Evolutionary conservation across 1,139 yeast genomes (phyloP).

Genomic region (Candida sojae): DNA sequence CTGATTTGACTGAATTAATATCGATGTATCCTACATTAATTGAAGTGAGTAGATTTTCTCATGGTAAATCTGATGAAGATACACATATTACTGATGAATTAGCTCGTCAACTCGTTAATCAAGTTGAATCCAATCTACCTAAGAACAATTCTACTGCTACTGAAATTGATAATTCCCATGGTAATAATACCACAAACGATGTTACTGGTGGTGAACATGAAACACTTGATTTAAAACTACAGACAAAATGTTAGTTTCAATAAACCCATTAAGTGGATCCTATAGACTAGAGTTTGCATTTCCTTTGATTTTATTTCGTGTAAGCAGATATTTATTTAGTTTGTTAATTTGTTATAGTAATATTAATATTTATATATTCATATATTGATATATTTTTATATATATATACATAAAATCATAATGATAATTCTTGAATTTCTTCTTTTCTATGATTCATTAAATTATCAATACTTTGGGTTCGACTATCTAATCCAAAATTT

Average conservation of each 20-base stretch:
- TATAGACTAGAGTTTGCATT: not conserved
- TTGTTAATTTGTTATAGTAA: not conserved
- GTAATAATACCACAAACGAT: not conserved
- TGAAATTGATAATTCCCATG: not conserved
- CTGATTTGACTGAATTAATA: conserved; percentile 50
- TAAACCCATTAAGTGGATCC: not conserved
- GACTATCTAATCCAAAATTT: conserved; percentile 19
- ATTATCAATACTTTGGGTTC: conserved; percentile 26
- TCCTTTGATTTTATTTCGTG: not conserved
- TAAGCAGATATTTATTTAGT: not conserved
- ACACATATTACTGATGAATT: not conserved
- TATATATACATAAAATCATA: not conserved
- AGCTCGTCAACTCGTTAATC: not conserved
- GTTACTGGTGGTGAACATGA: not conserved
- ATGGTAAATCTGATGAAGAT: not conserved
- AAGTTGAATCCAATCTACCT: not conserved
- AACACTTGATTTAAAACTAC: not conserved
- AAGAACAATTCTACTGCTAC: not conserved
- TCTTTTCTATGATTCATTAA: conserved; percentile 32
- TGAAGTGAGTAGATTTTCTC: conserved; percentile 38
- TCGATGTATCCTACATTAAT: conserved; percentile 46
- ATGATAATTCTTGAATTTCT: conserved; percentile 33
- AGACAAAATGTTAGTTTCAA: not conserved
- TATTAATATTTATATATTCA: not conserved
- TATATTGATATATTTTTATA: too few relatives aligned